A percentile compares a stretch with the other conserved stretches of the same genome.
Evolutionary conservation across 306 rosid species (phyloP).

Genomic region (Begonia peltatifolia): DNA sequence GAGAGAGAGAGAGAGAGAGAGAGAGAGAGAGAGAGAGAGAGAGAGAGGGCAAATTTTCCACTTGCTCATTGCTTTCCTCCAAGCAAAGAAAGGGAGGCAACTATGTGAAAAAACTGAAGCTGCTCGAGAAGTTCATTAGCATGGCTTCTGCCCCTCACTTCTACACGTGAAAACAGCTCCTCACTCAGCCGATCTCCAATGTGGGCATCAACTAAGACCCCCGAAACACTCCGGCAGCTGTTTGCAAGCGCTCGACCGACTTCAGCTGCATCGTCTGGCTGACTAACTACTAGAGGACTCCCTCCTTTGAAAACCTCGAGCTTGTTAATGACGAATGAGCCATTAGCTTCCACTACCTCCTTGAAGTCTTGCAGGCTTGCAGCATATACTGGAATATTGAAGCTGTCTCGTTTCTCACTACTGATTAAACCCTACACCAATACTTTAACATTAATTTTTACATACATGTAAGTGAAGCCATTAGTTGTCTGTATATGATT

Average conservation of each 20-base stretch:
- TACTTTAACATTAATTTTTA: no score
- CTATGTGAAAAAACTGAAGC: conserved; percentile 81
- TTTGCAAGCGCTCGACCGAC: conserved; percentile 66
- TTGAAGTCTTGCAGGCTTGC: conserved; percentile 78
- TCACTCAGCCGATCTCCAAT: conserved; percentile 68
- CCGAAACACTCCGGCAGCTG: conserved; percentile 65
- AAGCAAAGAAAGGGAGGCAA: conserved; percentile 72
- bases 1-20: no score
- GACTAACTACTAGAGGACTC: conserved; percentile 77
- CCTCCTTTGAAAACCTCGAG: conserved; percentile 93
- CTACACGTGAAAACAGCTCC: conserved; percentile 56
- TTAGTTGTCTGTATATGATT: no score
- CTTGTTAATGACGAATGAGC: conserved; percentile 69
- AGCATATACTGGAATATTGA: conserved; percentile 86
- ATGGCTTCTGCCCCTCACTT: conserved; percentile 36
- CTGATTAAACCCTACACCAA: conserved; percentile 47
- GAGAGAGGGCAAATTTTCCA: background rate
- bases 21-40: no score
- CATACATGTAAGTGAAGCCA: no score
- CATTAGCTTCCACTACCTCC: conserved; percentile 73
- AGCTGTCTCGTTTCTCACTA: conserved; percentile 56
- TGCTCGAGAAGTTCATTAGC: conserved; percentile 65
- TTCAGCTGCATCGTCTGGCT: conserved; percentile 51
- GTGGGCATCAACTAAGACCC: conserved; percentile 88
- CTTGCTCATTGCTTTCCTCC: background rate